phyloP scores from a whole-genome alignment of 345 rosid genomes.

The Eutrema heterophyllum region DNA sequence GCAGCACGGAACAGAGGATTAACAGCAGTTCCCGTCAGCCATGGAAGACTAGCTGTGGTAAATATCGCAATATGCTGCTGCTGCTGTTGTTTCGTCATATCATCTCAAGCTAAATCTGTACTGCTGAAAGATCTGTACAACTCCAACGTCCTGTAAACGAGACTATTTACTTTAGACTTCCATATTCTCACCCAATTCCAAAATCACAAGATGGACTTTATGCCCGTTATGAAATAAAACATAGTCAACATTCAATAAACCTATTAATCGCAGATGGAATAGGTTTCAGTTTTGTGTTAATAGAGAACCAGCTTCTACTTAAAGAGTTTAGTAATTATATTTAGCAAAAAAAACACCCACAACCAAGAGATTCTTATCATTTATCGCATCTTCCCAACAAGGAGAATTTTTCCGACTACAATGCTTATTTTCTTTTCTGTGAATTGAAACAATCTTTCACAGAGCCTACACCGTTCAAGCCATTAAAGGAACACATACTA shows the following conservation, averaged over 20 bases:
- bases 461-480: neutral
- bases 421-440: neutral
- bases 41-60: constrained; percentile 94
- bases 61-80: constrained; percentile 62
- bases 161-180: neutral
- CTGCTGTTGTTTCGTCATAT: constrained; percentile 48
- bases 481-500: neutral
- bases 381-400: neutral
- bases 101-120: neutral
- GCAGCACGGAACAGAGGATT: constrained; percentile 97
- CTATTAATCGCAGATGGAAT: neutral
- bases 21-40: constrained; percentile 97
- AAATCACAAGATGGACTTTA: too few relatives aligned
- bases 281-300: neutral
- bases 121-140: neutral
- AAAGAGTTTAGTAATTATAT: neutral
- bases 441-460: neutral
- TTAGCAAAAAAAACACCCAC: neutral
- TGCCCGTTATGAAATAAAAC: neutral
- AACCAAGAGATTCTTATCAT: neutral
- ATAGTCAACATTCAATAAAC: neutral
- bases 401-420: neutral
- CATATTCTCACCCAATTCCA: neutral
- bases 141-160: neutral
- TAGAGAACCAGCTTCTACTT: neutral